A percentile compares a stretch with the other conserved stretches of the same genome.
These are phyloP conservation scores for Candida dajiaensis DNA, from an alignment of 805 yeast species.

Conservation along the genomic window DNA sequence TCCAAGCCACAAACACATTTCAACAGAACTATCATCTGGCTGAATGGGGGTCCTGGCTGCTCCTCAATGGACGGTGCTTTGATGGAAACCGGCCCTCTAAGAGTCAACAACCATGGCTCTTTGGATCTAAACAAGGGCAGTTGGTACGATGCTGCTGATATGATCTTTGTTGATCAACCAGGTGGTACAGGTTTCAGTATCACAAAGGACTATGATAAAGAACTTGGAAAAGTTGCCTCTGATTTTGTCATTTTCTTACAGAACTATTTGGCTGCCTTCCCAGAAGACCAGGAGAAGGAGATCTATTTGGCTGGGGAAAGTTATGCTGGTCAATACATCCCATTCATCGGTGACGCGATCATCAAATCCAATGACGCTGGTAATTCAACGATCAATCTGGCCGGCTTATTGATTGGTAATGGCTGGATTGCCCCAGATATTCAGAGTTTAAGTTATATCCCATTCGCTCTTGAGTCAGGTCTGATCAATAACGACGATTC, in stretches of 20 bases:
- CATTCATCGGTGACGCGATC: slow-evolving; percentile 70
- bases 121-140: slow-evolving; percentile 62
- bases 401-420: slow-evolving; percentile 78
- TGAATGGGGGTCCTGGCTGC: slow-evolving; percentile 98
- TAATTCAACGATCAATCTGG: slow-evolving; percentile 34
- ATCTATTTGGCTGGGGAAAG: slow-evolving; percentile 89
- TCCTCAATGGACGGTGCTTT: slow-evolving; percentile 97
- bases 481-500: slow-evolving; percentile 40
- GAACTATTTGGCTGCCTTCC: slow-evolving; percentile 64
- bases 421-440: slow-evolving; percentile 91
- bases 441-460: slow-evolving; percentile 77
- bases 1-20: slow-evolving; percentile 11
- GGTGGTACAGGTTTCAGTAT: slow-evolving; percentile 88
- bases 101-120: slow-evolving; percentile 42
- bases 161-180: slow-evolving; percentile 91
- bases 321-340: slow-evolving; percentile 95
- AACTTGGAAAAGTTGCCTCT: slow-evolving; percentile 49
- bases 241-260: slow-evolving; percentile 63
- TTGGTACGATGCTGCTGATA: slow-evolving; percentile 76
- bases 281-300: slow-evolving; percentile 59
- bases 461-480: slow-evolving; percentile 57
- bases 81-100: slow-evolving; percentile 86
- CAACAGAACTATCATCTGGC: slow-evolving; percentile 67
- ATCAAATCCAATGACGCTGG: slow-evolving; percentile 36
- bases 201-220: slow-evolving; percentile 47